Evolutionary conservation across 148 eudicot species (phyloP).

Genomic region (Oxyria digyna): DNA sequence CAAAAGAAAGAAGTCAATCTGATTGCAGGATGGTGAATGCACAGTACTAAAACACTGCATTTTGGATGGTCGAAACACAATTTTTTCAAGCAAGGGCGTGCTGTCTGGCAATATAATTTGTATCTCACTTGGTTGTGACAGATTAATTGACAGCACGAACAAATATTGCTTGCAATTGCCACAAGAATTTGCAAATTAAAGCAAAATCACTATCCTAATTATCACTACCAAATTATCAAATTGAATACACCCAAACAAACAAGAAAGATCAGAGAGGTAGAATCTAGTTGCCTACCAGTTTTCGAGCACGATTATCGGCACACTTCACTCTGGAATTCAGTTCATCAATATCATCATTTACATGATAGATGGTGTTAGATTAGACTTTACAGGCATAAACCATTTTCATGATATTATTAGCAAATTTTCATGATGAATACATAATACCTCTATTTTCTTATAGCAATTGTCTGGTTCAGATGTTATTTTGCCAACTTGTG

Average conservation of each 20-base stretch:
- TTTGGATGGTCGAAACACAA: background rate
- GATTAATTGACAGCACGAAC: too few species aligned
- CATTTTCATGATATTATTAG: background rate
- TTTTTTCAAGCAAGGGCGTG: background rate
- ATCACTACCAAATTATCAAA: too few species aligned
- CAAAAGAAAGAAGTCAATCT: background rate
- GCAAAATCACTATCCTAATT: too few species aligned
- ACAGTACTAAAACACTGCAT: background rate
- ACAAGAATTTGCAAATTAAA: too few species aligned
- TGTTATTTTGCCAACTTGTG: conserved; percentile 29
- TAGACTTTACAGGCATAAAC: background rate
- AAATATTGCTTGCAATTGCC: too few species aligned
- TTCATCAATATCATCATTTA: conserved; percentile 65
- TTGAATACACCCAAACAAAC: too few species aligned
- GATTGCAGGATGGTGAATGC: background rate
- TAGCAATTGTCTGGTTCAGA: conserved; percentile 55
- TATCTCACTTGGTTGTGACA: background rate
- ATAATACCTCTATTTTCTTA: conserved; percentile 65
- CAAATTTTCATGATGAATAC: too few species aligned
- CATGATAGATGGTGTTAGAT: conserved; percentile 20
- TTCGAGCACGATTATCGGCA: conserved; percentile 59
- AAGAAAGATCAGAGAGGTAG: too few species aligned
- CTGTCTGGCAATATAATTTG: background rate
- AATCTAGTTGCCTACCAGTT: conserved; percentile 30
- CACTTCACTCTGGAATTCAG: conserved; percentile 70